Conservation (phyloP, 2,329 filamentous ascomycete species). For the Trichoderma gracile region DNA sequence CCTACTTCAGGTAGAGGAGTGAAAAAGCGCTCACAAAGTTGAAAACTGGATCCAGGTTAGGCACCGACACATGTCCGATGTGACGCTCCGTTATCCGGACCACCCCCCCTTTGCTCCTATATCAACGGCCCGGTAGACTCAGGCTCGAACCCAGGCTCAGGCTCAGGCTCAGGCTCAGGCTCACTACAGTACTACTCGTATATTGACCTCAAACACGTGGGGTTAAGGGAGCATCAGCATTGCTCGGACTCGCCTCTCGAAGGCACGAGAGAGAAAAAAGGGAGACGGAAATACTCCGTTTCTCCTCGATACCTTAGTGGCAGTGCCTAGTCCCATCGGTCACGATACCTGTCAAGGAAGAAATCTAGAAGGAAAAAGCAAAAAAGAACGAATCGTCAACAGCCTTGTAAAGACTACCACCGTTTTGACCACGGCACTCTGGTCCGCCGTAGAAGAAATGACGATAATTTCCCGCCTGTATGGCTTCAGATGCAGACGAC, state of each 20-base stretch:
- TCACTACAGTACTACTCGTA: too few species aligned
- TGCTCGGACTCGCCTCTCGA: constrained; percentile 3
- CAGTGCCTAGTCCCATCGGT: neutral
- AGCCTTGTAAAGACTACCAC: neutral
- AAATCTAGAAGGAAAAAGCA: neutral
- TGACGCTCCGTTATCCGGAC: neutral
- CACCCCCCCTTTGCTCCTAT: neutral
- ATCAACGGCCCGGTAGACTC: constrained; percentile 2
- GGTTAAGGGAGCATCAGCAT: constrained; percentile 13
- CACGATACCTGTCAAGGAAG: neutral
- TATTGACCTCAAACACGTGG: constrained; percentile 20
- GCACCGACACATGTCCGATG: constrained; percentile 15
- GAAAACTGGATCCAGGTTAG: neutral
- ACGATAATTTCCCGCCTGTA: constrained; percentile 19
- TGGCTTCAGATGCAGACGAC: neutral
- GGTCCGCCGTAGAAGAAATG: constrained; percentile 25
- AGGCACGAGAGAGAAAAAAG: neutral
- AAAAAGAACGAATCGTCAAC: neutral
- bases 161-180: too few species aligned
- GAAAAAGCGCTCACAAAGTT: neutral
- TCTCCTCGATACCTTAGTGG: too few species aligned
- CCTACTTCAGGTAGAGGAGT: neutral
- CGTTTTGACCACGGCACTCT: neutral
- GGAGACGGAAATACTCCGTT: neutral
- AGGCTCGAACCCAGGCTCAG: neutral